Conservation (phyloP, 352 stramenopile genomes). For the Discostella stelligera region DNA sequence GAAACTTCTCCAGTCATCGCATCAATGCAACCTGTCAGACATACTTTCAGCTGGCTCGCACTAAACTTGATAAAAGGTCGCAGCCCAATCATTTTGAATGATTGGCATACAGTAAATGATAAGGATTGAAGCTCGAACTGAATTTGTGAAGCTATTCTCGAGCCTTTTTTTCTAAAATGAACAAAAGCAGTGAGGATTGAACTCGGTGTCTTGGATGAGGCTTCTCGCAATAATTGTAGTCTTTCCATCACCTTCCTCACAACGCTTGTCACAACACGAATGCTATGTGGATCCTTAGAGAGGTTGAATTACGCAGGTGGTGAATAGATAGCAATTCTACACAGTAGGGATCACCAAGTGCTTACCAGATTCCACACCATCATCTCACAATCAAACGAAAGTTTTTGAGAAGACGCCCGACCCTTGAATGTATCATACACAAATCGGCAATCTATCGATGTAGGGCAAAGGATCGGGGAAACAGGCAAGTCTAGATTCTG, state of each 20-base stretch:
- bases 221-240: constrained; percentile 29
- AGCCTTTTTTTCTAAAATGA: constrained; percentile 63
- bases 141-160: constrained; percentile 72
- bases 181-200: constrained; percentile 40
- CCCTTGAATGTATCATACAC: constrained; percentile 70
- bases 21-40: constrained; percentile 63
- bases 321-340: neutral
- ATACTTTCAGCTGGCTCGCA: constrained; percentile 58
- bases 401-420: constrained; percentile 64
- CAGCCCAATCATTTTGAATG: constrained; percentile 59
- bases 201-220: constrained; percentile 1
- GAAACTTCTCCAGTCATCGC: constrained; percentile 66
- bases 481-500: constrained; percentile 34
- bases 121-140: constrained; percentile 59
- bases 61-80: constrained; percentile 72
- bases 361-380: constrained; percentile 46
- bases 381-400: constrained; percentile 71
- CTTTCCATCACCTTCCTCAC: constrained; percentile 59
- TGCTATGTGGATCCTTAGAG: constrained; percentile 64
- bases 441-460: constrained; percentile 61
- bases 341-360: neutral
- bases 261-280: constrained; percentile 63
- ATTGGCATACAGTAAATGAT: constrained; percentile 63
- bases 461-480: constrained; percentile 61
- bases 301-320: neutral